phyloP scores from a whole-genome alignment of 352 stramenopile genomes.

The Globisporangium uncinulatum region DNA sequence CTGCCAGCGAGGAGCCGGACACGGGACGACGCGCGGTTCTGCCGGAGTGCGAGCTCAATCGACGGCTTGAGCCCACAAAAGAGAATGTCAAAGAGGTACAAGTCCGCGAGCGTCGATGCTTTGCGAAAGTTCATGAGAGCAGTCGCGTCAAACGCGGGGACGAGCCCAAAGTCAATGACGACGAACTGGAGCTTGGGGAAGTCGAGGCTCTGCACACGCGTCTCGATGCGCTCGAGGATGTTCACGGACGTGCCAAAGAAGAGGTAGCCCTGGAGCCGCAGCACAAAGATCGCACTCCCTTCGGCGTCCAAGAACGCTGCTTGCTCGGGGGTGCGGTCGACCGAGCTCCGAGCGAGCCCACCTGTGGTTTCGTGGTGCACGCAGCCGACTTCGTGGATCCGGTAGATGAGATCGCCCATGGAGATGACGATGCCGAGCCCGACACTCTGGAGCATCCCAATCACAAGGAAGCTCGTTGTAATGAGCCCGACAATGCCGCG shows the following conservation, averaged over 20 bases:
- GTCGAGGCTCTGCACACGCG: conserved; percentile 52
- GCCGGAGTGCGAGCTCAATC: conserved; percentile 40
- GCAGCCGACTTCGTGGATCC: conserved; percentile 73
- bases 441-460: conserved; percentile 72
- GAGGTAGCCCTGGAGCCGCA: conserved; percentile 73
- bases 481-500: conserved; percentile 59
- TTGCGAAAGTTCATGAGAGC: conserved; percentile 77
- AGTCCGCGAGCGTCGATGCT: conserved; percentile 44
- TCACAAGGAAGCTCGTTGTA: conserved; percentile 58
- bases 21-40: conserved; percentile 38
- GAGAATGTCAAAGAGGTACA: conserved; percentile 74
- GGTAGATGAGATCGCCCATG: conserved; percentile 73
- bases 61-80: conserved; percentile 58
- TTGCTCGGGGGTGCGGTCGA: conserved; percentile 64
- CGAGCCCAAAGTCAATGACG: conserved; percentile 76
- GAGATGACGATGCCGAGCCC: conserved; percentile 74
- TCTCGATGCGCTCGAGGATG: conserved; percentile 71
- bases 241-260: conserved; percentile 83
- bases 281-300: conserved; percentile 57
- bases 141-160: conserved; percentile 72
- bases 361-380: conserved; percentile 74
- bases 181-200: conserved; percentile 54
- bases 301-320: conserved; percentile 42
- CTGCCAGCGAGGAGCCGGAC: conserved; percentile 47
- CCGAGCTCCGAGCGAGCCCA: conserved; percentile 50